Conservation (phyloP, 2,329 filamentous ascomycete genomes). For the Dothistroma septosporum region DNA sequence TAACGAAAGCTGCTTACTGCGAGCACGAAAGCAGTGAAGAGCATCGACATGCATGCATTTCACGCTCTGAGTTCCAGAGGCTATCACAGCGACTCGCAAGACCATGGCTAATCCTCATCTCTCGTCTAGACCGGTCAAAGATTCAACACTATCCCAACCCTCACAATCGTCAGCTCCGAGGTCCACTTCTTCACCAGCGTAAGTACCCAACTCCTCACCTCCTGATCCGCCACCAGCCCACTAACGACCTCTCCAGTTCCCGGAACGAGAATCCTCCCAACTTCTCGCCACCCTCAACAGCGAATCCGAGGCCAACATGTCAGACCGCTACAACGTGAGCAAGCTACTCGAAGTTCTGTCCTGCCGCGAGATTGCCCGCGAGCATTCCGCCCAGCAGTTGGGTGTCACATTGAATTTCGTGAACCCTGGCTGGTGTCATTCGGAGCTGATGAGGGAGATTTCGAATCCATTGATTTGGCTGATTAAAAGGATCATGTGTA, state of each 20-base stretch:
- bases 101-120: conserved; percentile 42
- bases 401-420: conserved; percentile 49
- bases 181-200: conserved; percentile 41
- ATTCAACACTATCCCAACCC: conserved; percentile 32
- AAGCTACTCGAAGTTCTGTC: conserved; percentile 50
- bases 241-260: conserved; percentile 14
- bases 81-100: conserved; percentile 32
- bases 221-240: not conserved
- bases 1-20: not conserved
- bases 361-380: conserved; percentile 35
- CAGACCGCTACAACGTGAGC: conserved; percentile 42
- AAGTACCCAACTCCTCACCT: not conserved
- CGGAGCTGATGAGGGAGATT: conserved; percentile 39
- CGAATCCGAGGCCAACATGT: conserved; percentile 36
- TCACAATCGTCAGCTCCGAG: conserved; percentile 42
- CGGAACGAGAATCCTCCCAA: conserved; percentile 35
- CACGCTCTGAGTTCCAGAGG: not conserved
- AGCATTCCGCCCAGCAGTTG: conserved; percentile 27
- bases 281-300: conserved; percentile 40
- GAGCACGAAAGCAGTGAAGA: too few species aligned
- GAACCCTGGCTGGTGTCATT: conserved; percentile 53
- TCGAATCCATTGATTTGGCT: conserved; percentile 12
- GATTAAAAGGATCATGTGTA: conserved; percentile 25
- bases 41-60: too few species aligned
- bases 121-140: conserved; percentile 36